A percentile compares a stretch with the other conserved stretches of the same genome.
phyloP scores from a whole-genome alignment of 129 eudicot species.

The Centrapalus pauciflorus region DNA sequence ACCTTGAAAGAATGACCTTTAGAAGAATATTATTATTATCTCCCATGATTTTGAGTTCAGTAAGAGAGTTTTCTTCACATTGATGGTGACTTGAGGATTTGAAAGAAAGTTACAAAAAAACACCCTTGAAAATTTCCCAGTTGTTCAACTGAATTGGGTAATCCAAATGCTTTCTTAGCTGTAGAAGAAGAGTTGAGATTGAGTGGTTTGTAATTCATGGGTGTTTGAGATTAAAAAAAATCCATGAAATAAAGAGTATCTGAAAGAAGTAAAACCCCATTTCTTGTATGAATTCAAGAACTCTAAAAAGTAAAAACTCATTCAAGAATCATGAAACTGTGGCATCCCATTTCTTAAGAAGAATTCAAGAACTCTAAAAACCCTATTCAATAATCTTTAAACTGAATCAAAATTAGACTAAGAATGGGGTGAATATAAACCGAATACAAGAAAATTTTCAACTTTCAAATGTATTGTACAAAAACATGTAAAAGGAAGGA shows the following conservation, averaged over 20 bases:
- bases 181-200: constrained; percentile 59
- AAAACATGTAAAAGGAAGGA: constrained; percentile 3
- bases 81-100: constrained; percentile 45
- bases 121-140: constrained; percentile 52
- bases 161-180: constrained; percentile 74
- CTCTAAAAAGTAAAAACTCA: not conserved
- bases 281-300: too few relatives aligned
- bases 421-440: not conserved
- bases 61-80: constrained; percentile 48
- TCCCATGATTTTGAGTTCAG: constrained; percentile 72
- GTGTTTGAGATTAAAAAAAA: constrained; percentile 46
- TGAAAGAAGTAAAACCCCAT: constrained; percentile 36
- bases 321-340: constrained; percentile 16
- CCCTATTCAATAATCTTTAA: constrained; percentile 8
- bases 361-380: not conserved
- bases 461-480: not conserved
- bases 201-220: constrained; percentile 45
- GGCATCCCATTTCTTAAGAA: not conserved
- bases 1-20: constrained; percentile 47
- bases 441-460: not conserved
- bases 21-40: constrained; percentile 40
- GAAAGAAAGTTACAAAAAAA: constrained; percentile 50
- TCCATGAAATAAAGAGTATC: constrained; percentile 34
- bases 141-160: constrained; percentile 46
- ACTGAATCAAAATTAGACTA: not conserved